Conservation (phyloP, 768 basidiomycete genomes). For the Tephrocybe sp. region DNA sequence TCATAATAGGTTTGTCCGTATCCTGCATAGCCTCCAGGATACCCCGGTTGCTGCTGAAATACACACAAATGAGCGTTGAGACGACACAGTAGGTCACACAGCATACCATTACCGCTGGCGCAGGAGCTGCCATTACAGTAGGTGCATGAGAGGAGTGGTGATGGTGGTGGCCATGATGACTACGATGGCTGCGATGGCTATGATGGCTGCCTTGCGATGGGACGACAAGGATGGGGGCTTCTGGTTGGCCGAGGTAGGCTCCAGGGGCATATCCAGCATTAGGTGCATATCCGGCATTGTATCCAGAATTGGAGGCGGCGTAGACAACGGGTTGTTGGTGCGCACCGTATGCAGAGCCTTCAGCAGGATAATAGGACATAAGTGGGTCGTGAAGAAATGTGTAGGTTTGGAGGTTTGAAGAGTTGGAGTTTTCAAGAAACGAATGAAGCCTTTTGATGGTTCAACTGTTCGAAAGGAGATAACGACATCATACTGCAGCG, state of each 20-base stretch:
- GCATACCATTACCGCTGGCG: constrained; percentile 28
- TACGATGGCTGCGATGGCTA: constrained; percentile 19
- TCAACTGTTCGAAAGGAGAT: too few species aligned
- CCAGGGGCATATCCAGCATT: too few species aligned
- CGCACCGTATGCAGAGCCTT: constrained; percentile 25
- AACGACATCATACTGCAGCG: too few species aligned
- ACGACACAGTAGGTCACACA: not conserved
- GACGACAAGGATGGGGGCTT: constrained; percentile 11
- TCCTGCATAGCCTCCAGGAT: constrained; percentile 18
- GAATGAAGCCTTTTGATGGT: too few species aligned
- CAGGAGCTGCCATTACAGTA: constrained; percentile 21
- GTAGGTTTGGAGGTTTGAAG: too few species aligned
- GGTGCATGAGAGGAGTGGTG: constrained; percentile 19
- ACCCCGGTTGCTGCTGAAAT: constrained; percentile 26
- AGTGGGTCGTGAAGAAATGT: too few species aligned
- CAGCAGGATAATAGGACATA: constrained; percentile 35
- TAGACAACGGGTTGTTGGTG: constrained; percentile 29
- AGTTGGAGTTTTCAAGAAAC: too few species aligned
- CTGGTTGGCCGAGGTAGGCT: constrained; percentile 13
- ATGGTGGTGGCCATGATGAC: constrained; percentile 22
- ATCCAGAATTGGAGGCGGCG: constrained; percentile 22
- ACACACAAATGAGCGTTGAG: not conserved
- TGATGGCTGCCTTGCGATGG: constrained; percentile 19
- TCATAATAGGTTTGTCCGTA: constrained; percentile 19
- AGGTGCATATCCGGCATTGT: constrained; percentile 15